These are phyloP conservation scores for Suaeda aralocaspica DNA, from an alignment of 148 eudicot species.

Conservation along the genomic window DNA sequence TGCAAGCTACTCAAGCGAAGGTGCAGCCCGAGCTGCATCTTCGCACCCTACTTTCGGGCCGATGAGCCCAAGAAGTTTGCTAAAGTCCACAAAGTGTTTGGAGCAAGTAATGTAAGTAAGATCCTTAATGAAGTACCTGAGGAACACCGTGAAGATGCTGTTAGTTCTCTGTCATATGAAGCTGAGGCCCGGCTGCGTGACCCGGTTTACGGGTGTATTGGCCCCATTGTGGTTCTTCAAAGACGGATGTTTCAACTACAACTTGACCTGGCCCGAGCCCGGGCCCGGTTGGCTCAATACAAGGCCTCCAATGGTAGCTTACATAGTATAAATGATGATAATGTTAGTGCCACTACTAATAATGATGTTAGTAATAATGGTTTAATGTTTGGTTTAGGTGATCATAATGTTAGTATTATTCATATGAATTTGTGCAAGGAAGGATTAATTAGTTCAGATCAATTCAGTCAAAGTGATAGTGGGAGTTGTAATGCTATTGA, in stretches of 20 bases:
- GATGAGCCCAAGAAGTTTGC: constrained; percentile 74
- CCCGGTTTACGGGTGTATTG: constrained; percentile 86
- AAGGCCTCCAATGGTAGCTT: constrained; percentile 6
- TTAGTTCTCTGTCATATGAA: constrained; percentile 64
- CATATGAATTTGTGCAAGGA: constrained; percentile 8
- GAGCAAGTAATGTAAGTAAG: constrained; percentile 84
- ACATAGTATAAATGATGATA: constrained; percentile 4
- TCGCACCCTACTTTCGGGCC: constrained; percentile 74
- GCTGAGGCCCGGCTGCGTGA: constrained; percentile 77
- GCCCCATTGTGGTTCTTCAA: constrained; percentile 61
- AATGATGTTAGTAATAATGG: background rate
- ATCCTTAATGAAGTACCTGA: constrained; percentile 60
- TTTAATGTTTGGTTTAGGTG: constrained; percentile 7
- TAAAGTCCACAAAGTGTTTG: constrained; percentile 85
- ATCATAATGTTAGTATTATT: constrained; percentile 4
- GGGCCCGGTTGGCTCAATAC: constrained; percentile 47
- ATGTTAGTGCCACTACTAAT: background rate
- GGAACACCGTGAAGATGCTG: constrained; percentile 64
- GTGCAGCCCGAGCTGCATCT: constrained; percentile 57
- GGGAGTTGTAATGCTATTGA: constrained; percentile 14
- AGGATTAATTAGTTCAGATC: constrained; percentile 11
- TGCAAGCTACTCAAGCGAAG: constrained; percentile 76
- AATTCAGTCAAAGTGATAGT: constrained; percentile 25
- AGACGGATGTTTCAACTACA: constrained; percentile 52
- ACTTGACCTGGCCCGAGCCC: constrained; percentile 55